Percentiles rank a stretch among this genome's conserved stretches.
Evolutionary conservation across 441 rosid genomes (phyloP).

Genomic region (Euphorbia corollata): DNA sequence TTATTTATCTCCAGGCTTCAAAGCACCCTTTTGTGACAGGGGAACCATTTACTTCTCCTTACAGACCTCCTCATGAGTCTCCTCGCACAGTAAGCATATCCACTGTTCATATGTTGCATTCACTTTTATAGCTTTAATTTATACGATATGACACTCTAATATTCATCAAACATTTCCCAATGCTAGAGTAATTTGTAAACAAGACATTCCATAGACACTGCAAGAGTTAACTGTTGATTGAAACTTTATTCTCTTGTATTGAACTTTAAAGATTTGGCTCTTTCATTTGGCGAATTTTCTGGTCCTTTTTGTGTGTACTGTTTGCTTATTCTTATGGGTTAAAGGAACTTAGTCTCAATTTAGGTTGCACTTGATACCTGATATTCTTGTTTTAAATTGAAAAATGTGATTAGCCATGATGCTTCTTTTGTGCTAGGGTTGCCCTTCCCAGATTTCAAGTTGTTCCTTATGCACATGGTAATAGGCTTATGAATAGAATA

Average conservation of each 20-base stretch:
- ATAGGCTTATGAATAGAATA: neutral
- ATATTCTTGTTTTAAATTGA: neutral
- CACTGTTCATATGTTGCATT: constrained; percentile 11
- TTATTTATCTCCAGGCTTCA: constrained; percentile 68
- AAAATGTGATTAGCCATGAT: neutral
- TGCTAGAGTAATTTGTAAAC: constrained; percentile 3
- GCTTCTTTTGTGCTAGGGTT: neutral
- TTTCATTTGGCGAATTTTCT: neutral
- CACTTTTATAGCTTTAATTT: constrained; percentile 1
- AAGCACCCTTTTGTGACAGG: constrained; percentile 98
- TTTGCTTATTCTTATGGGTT: neutral
- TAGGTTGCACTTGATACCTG: neutral
- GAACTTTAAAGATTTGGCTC: neutral
- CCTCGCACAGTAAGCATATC: constrained; percentile 69
- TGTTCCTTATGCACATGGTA: neutral
- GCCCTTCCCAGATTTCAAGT: neutral
- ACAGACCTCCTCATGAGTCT: constrained; percentile 74
- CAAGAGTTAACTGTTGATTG: neutral
- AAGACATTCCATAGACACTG: neutral
- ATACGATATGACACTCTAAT: constrained; percentile 2
- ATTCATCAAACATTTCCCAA: constrained; percentile 10
- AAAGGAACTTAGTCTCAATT: neutral
- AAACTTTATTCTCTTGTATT: constrained; percentile 4
- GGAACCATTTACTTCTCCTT: constrained; percentile 93
- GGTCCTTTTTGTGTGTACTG: neutral